These are phyloP conservation scores for Lactifluus pinguis DNA, from an alignment of 768 basidiomycete species.

Conservation along the genomic window DNA sequence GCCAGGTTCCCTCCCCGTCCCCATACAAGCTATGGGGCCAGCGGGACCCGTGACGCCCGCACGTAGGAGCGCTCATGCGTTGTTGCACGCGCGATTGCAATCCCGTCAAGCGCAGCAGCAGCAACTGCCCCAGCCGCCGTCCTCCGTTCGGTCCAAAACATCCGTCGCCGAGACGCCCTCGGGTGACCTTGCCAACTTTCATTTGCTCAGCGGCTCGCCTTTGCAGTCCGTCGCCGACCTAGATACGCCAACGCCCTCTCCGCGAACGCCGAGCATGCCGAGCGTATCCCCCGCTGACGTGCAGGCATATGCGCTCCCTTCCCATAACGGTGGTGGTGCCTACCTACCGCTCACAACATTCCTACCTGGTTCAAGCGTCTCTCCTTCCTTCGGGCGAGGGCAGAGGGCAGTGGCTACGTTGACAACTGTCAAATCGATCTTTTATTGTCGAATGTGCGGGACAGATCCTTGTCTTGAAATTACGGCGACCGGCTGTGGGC, in stretches of 20 bases:
- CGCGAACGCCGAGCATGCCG: slow-evolving; percentile 12
- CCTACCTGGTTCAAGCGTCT: slow-evolving; percentile 4
- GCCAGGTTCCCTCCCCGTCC: neutral
- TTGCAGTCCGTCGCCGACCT: slow-evolving; percentile 13
- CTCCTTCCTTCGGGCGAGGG: slow-evolving; percentile 5
- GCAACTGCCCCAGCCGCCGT: neutral
- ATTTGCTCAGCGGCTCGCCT: slow-evolving; percentile 16
- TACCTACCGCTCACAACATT: neutral
- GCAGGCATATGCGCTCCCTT: neutral
- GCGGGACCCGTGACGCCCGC: slow-evolving; percentile 6
- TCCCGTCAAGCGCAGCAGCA: neutral
- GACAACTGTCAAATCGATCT: neutral
- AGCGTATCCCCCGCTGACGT: slow-evolving; percentile 10
- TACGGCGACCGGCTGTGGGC: slow-evolving; percentile 17
- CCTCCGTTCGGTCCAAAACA: slow-evolving; percentile 11
- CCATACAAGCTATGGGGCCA: neutral
- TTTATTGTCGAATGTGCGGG: slow-evolving; percentile 16
- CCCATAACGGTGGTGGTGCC: neutral
- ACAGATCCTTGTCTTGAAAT: slow-evolving; percentile 16
- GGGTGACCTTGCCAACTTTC: slow-evolving; percentile 20
- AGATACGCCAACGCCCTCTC: slow-evolving; percentile 17
- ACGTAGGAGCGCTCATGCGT: neutral
- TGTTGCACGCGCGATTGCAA: neutral
- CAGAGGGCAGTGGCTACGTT: neutral
- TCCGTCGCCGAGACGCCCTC: slow-evolving; percentile 21